phyloP scores from a whole-genome alignment of 2,329 filamentous ascomycete species.

The Tolypocladium nubicola region DNA sequence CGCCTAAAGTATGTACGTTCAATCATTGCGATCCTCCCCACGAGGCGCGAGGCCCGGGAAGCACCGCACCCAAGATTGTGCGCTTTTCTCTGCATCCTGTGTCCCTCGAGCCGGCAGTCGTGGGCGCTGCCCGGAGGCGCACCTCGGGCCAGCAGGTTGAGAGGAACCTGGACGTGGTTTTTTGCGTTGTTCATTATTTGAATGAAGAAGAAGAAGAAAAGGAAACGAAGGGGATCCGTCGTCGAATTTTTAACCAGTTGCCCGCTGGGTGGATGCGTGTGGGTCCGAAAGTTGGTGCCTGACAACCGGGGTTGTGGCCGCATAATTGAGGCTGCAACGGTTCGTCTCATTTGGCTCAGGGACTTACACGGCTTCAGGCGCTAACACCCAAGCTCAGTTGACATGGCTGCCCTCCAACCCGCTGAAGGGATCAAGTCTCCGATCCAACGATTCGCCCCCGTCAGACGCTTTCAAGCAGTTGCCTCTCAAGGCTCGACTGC shows the following conservation, averaged over 20 bases:
- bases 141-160: conserved; percentile 31
- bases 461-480: too few species aligned
- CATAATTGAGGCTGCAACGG: not conserved
- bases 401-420: not conserved
- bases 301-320: not conserved
- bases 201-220: conserved; percentile 17
- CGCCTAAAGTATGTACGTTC: conserved; percentile 34
- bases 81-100: conserved; percentile 43
- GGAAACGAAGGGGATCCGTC: conserved; percentile 9
- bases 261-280: not conserved
- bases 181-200: conserved; percentile 38
- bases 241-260: not conserved
- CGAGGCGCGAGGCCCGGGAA: conserved; percentile 29
- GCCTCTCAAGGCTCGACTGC: too few species aligned
- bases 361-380: not conserved
- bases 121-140: conserved; percentile 30
- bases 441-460: too few species aligned
- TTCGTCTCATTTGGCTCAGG: not conserved
- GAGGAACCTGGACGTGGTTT: conserved; percentile 30
- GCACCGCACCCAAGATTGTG: conserved; percentile 51
- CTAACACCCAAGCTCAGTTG: not conserved
- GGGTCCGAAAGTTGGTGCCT: not conserved
- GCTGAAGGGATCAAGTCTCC: not conserved
- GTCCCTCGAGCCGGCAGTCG: conserved; percentile 34
- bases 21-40: conserved; percentile 52